Base-by-base conservation (phyloP, 352 stramenopile species). In the Globisporangium takayamanum region DNA sequence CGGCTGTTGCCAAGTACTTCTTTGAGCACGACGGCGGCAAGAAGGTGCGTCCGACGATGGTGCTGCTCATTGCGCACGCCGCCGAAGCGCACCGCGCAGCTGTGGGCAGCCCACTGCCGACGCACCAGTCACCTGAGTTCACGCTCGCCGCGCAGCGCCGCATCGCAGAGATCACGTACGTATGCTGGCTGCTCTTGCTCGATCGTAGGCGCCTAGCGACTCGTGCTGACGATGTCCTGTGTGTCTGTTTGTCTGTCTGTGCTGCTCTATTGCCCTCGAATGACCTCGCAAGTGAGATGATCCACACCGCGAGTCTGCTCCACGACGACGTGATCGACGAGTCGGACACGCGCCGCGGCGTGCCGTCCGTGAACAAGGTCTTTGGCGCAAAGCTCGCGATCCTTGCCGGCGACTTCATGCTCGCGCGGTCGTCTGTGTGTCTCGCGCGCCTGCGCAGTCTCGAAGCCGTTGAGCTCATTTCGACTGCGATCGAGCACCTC, bases 291-390 rank as follows among this genome's bases (percentile, higher is more conserved):
- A 68, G 83, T 36, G 97, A 99, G 81, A 98, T 99, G 91, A 99
- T 99, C 74, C 97, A 99, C 80, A 99, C 97, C 22, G 96, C 97
- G 55, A 98, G 87, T 70, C 65, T 99, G 44, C 97, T 99, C 69
- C 97, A 99, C 70, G 97, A 99, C 78, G 97, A 99, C 69, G 97
- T 99, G 53, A 99, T 99, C 68, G 97, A 99, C 69, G 89, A 97
- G 60, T 90, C 96, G 16, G 95, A 98, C 63, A 99, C 93, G 57
- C 88, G 97, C 2, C 87, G 97, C 16, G 95, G 96, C 7, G 76
- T 94, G 22, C 80, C 94, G 26, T 95, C 94, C 3, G 95, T 98
- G 36, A 98, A 99, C 74, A 92, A 92, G 47, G 84, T 97, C 22
- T 99, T 99, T 80, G 97, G 97, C 46, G 97, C 97, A 73, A 99